These are phyloP conservation scores for Aegilops umbellulata DNA, from an alignment of 176 grass and related monocot species.

Conservation along the genomic window DNA sequence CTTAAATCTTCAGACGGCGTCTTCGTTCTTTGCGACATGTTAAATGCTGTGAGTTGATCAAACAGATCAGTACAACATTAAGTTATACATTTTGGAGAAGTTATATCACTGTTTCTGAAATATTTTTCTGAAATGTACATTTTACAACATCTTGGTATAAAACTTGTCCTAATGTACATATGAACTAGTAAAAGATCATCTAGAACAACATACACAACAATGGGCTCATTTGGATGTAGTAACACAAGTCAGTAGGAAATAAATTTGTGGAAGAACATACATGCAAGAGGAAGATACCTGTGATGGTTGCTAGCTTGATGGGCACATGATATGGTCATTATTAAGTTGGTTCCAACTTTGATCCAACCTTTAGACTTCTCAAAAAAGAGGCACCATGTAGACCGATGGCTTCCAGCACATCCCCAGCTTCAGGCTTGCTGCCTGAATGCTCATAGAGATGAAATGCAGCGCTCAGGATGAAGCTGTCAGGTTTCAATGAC, in stretches of 20 bases:
- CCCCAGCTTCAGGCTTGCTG: slow-evolving; percentile 45
- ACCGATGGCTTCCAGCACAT: slow-evolving; percentile 52
- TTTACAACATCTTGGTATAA: background rate
- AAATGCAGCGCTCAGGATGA: slow-evolving; percentile 64
- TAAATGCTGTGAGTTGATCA: background rate
- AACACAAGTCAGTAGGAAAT: background rate
- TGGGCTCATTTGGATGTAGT: background rate
- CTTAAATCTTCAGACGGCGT: background rate
- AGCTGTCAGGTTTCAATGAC: slow-evolving; percentile 69
- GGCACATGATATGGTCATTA: background rate
- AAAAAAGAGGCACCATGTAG: slow-evolving; percentile 52
- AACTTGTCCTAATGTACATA: background rate
- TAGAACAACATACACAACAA: background rate
- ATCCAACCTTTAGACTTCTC: slow-evolving; percentile 63
- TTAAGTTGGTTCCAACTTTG: slow-evolving; percentile 32
- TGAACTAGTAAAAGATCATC: too few species aligned
- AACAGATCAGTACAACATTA: background rate
- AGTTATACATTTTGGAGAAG: background rate
- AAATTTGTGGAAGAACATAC: too few species aligned
- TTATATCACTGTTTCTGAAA: too few species aligned
- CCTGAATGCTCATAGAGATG: slow-evolving; percentile 72
- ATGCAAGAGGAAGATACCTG: background rate
- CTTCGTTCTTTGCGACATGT: too few species aligned
- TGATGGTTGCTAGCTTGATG: background rate
- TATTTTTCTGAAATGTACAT: too few species aligned